These are phyloP conservation scores for Agaricus subrufescens DNA, from an alignment of 768 basidiomycete genomes.

Conservation along the genomic window DNA sequence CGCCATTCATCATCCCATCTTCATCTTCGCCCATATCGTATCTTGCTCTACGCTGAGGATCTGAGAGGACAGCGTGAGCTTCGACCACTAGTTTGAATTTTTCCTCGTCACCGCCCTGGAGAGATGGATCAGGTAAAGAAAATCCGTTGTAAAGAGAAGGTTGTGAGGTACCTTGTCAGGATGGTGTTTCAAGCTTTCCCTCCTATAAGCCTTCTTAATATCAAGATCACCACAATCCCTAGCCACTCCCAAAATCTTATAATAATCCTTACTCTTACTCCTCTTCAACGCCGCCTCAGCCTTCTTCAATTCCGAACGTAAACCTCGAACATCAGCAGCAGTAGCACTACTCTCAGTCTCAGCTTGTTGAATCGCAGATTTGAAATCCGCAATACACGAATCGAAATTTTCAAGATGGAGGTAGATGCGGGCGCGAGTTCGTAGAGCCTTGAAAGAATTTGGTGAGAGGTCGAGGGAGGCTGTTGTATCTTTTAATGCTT, in stretches of 20 bases:
- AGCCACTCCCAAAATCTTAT: slow-evolving; percentile 67
- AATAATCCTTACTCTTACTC: slow-evolving; percentile 89
- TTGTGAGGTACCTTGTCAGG: slow-evolving; percentile 64
- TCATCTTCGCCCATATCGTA: slow-evolving; percentile 85
- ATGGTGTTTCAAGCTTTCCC: slow-evolving; percentile 81
- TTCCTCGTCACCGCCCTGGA: slow-evolving; percentile 89
- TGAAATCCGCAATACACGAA: slow-evolving; percentile 68
- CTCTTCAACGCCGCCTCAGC: slow-evolving; percentile 79
- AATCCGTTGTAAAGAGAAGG: slow-evolving; percentile 1
- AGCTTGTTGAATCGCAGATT: slow-evolving; percentile 71
- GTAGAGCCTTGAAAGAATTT: slow-evolving; percentile 77
- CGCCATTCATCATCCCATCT: slow-evolving; percentile 47
- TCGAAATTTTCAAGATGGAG: slow-evolving; percentile 75
- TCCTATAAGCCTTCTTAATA: slow-evolving; percentile 89
- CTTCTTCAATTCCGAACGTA: slow-evolving; percentile 68
- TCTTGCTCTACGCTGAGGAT: slow-evolving; percentile 63
- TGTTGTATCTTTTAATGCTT: slow-evolving; percentile 70
- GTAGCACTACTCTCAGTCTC: slow-evolving; percentile 49
- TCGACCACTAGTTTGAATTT: slow-evolving; percentile 90
- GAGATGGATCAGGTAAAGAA: background rate
- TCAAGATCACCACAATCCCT: slow-evolving; percentile 64
- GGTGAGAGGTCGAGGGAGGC: slow-evolving; percentile 59
- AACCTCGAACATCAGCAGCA: slow-evolving; percentile 56
- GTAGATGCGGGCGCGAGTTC: slow-evolving; percentile 79
- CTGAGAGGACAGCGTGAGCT: slow-evolving; percentile 78